Conservation (phyloP, 2,329 filamentous ascomycete genomes). For the Diaporthe caulivora region DNA sequence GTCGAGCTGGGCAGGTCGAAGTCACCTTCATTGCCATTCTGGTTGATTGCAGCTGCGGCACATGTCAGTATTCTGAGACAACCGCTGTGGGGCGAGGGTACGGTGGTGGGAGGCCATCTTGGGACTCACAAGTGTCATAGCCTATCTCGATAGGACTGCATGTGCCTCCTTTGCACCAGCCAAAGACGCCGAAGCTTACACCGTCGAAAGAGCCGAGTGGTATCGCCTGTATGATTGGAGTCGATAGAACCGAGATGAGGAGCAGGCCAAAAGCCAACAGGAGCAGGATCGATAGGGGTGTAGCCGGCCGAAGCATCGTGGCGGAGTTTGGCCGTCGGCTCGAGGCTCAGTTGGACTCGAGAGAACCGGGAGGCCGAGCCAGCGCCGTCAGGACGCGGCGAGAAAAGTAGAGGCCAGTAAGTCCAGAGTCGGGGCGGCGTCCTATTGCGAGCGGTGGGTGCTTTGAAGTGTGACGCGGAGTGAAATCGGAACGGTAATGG, state of each 20-base stretch:
- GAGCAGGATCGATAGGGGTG: conserved; percentile 88
- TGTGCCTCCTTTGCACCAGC: conserved; percentile 76
- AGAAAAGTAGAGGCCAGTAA: conserved; percentile 39
- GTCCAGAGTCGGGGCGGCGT: background rate
- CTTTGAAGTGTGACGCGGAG: background rate
- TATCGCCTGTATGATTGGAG: conserved; percentile 87
- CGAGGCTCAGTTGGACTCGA: conserved; percentile 32
- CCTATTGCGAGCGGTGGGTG: conserved; percentile 13
- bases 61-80: conserved; percentile 4
- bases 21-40: conserved; percentile 44
- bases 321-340: conserved; percentile 45
- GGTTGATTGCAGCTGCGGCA: conserved; percentile 29
- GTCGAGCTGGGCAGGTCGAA: conserved; percentile 70
- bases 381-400: conserved; percentile 61
- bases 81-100: background rate
- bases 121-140: conserved; percentile 81
- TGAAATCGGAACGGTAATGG: background rate
- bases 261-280: conserved; percentile 87
- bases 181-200: conserved; percentile 92
- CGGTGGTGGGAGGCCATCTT: conserved; percentile 23
- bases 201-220: conserved; percentile 83
- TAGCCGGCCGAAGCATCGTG: conserved; percentile 90
- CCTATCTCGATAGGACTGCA: conserved; percentile 85
- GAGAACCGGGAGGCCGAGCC: conserved; percentile 47
- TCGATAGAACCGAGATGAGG: conserved; percentile 89